Percentiles rank a stretch among this genome's conserved stretches.
These are phyloP conservation scores for Tetragonia tetragonoides DNA, from an alignment of 148 eudicot genomes.

Conservation along the genomic window DNA sequence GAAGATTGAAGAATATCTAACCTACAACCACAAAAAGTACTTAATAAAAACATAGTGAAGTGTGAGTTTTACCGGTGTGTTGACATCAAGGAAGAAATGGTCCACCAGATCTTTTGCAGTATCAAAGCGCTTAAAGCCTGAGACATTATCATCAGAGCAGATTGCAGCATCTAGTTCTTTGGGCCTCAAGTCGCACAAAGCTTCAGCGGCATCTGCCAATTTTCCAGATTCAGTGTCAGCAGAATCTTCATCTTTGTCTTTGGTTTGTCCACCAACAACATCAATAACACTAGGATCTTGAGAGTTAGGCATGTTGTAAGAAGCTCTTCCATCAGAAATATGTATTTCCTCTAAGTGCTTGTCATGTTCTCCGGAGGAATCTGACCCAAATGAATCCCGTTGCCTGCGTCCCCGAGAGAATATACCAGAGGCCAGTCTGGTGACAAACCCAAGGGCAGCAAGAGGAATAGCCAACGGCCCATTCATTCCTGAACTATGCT, in stretches of 20 bases:
- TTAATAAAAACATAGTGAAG: constrained; percentile 4
- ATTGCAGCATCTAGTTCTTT: constrained; percentile 19
- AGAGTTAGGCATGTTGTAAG: constrained; percentile 34
- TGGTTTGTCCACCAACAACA: constrained; percentile 25
- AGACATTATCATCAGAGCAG: constrained; percentile 28
- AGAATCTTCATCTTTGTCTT: constrained; percentile 31
- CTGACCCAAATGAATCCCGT: constrained; percentile 36
- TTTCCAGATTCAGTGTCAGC: constrained; percentile 29
- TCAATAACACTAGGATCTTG: constrained; percentile 40
- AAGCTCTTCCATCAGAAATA: constrained; percentile 32
- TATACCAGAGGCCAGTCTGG: constrained; percentile 78
- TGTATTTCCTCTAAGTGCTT: constrained; percentile 26
- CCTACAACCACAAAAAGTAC: not conserved
- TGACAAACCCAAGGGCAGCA: constrained; percentile 75
- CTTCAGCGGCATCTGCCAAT: constrained; percentile 39
- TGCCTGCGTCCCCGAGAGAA: constrained; percentile 65
- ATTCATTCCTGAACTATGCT: constrained; percentile 49
- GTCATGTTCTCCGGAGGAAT: constrained; percentile 39
- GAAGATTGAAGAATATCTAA: not conserved
- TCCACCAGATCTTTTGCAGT: constrained; percentile 78
- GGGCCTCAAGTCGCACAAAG: constrained; percentile 33
- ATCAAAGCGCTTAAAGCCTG: constrained; percentile 83
- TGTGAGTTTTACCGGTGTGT: constrained; percentile 42
- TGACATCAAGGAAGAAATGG: constrained; percentile 66
- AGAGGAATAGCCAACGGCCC: constrained; percentile 75